These are phyloP conservation scores for Cytospora chrysosperma DNA, from an alignment of 2,329 filamentous ascomycete species.

Conservation along the genomic window DNA sequence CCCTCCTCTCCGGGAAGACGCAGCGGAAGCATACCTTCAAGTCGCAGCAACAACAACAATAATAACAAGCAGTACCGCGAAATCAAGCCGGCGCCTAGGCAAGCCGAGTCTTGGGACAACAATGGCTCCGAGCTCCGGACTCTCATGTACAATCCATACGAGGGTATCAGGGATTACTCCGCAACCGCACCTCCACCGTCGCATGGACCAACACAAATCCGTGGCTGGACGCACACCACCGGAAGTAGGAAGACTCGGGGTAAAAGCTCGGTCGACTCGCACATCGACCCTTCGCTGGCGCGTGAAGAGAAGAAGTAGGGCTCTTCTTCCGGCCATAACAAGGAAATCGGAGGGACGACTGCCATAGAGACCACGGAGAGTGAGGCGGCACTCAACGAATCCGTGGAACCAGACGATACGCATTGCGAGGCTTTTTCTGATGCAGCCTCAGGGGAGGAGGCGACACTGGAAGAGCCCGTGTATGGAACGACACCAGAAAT, in stretches of 20 bases:
- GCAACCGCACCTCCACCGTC: constrained; percentile 55
- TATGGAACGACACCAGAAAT: not conserved
- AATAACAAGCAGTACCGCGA: constrained; percentile 48
- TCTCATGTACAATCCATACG: constrained; percentile 53
- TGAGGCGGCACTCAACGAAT: not conserved
- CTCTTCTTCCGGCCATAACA: constrained; percentile 19
- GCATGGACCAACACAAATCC: constrained; percentile 55
- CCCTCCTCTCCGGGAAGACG: constrained; percentile 31
- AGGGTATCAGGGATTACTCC: constrained; percentile 58
- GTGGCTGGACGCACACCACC: constrained; percentile 56
- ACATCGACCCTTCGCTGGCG: constrained; percentile 21
- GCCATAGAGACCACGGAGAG: not conserved
- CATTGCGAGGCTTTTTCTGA: not conserved
- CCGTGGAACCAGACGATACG: not conserved
- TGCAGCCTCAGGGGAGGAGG: not conserved
- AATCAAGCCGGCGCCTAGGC: constrained; percentile 56
- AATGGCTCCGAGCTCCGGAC: constrained; percentile 54
- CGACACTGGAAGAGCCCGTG: not conserved
- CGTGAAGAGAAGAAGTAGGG: constrained; percentile 25
- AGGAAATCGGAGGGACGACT: not conserved
- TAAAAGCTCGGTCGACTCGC: constrained; percentile 29
- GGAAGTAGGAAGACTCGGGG: constrained; percentile 34
- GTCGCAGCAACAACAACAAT: constrained; percentile 25
- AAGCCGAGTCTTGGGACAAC: constrained; percentile 47
- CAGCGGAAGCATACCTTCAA: constrained; percentile 35